Base-by-base conservation (phyloP, 2,329 filamentous ascomycete species). In the Colletotrichum tofieldiae region DNA sequence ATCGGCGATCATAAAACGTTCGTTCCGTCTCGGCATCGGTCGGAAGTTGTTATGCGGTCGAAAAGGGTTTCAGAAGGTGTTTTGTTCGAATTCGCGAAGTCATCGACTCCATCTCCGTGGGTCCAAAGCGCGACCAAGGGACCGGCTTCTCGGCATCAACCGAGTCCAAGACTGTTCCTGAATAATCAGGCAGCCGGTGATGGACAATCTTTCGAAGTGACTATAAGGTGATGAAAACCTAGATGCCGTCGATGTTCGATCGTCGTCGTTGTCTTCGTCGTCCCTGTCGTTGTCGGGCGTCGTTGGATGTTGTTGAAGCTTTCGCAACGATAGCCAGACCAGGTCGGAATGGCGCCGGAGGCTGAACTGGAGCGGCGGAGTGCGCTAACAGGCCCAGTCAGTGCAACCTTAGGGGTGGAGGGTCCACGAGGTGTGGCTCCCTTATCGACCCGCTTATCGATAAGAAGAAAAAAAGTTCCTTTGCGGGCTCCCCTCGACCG, bases 91-190 rank as follows among this genome's bases (percentile, higher is more conserved):
- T 62, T 63, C 70, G 63, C 63, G 63, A 71, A 65, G 67, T 74
- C 71, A 72, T 71, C 71, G 78, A 77, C 81, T 83, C 83, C 83
- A 84, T 84, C 81, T 81, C 83, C 79, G 79, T 79, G 74, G 76
- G 76, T 75, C 72, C 73, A 63, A 52, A 61, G 49, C 60, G 67
- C 73, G 65, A 70, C 66, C 70, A 61, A 70, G 37, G 59, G 45
- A 70, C 54, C 66, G 70, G 70, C 60, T 69, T 69, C 59, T 72
- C 70, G 70, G 70, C 32, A 60, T 60, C 52, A 64, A 72, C 70
- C 70, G 70, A 72, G 66, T 60, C 54, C 60, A 60, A 45, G 39
- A 61, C 35, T 41, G 23, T 60, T 70, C 47, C 65, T 26, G 52
- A 37, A 35, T 32, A 61, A 47, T 64, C 52, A 29, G 43, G 47